A percentile compares a stretch with the other conserved stretches of the same genome.
phyloP scores from a whole-genome alignment of 2,329 filamentous ascomycete species.

The Albifimbria verrucaria region DNA sequence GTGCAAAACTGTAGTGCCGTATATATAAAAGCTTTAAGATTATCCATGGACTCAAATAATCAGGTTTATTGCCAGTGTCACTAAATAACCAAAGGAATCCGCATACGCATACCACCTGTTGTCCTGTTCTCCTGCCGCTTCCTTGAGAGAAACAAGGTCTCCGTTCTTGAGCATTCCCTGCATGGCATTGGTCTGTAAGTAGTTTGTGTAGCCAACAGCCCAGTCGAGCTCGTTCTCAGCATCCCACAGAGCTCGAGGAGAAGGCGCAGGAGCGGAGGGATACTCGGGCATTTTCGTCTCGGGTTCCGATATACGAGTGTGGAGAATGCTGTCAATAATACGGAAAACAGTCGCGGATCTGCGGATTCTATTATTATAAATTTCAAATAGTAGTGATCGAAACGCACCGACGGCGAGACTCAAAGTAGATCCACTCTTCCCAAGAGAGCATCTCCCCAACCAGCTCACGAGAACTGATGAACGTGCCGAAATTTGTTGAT shows the following conservation, averaged over 20 bases:
- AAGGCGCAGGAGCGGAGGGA: conserved; percentile 1
- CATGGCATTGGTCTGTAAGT: neutral
- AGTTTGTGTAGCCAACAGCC: neutral
- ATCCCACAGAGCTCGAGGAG: conserved; percentile 1
- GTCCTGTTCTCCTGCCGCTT: neutral
- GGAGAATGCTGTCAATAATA: conserved; percentile 2
- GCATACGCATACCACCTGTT: conserved; percentile 5
- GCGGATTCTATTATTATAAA: neutral
- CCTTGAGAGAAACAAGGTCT: conserved; percentile 2
- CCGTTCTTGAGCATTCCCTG: conserved; percentile 3
- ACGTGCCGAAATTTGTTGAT: neutral
- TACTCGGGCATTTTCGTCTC: neutral
- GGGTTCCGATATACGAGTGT: neutral
- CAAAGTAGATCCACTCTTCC: conserved; percentile 3
- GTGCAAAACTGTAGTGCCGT: no score
- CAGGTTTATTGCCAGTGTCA: conserved; percentile 4
- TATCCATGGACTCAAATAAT: no score
- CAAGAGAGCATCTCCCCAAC: conserved; percentile 1
- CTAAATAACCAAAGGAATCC: conserved; percentile 4
- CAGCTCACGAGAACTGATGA: conserved; percentile 1
- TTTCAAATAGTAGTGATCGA: no score
- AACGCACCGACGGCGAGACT: conserved; percentile 4
- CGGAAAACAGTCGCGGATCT: conserved; percentile 1
- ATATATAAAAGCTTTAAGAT: no score
- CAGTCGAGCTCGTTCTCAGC: conserved; percentile 2